Conservation (phyloP, 805 yeast species). For the Hanseniaspora meyeri region DNA sequence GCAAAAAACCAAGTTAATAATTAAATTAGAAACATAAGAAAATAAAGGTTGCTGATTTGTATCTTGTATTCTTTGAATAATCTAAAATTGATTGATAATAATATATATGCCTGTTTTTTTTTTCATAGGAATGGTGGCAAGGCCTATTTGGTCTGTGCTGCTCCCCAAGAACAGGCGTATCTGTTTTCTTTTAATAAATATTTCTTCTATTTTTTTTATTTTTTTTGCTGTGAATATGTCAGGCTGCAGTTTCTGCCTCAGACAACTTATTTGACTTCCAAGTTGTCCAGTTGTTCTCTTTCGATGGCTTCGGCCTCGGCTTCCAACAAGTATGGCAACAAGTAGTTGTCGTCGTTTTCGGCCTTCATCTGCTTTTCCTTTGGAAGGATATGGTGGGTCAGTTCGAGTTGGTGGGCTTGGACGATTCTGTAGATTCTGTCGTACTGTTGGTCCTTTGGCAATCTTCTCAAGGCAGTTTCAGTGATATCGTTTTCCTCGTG, state of each 20-base stretch:
- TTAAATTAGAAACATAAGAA: no score
- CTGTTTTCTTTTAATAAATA: no score
- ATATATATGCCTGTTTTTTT: no score
- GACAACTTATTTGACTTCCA: constrained; percentile 29
- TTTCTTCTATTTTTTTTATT: no score
- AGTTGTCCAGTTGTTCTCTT: constrained; percentile 78
- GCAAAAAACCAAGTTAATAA: no score
- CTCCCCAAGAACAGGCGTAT: no score
- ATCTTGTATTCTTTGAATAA: no score
- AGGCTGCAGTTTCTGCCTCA: no score
- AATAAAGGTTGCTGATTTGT: no score
- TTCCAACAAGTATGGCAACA: constrained; percentile 81
- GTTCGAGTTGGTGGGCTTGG: constrained; percentile 79
- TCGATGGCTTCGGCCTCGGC: constrained; percentile 87
- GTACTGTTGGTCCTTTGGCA: constrained; percentile 72
- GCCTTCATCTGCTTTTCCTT: constrained; percentile 62
- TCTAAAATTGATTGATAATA: no score
- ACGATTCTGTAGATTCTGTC: constrained; percentile 86
- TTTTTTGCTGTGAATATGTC: neutral
- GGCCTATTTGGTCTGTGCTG: no score
- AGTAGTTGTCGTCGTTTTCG: constrained; percentile 70
- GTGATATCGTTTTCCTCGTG: constrained; percentile 76
- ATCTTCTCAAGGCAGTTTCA: constrained; percentile 78
- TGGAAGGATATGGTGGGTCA: constrained; percentile 78
- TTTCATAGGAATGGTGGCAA: no score